phyloP scores from a whole-genome alignment of 2,329 filamentous ascomycete species.

The Trichophaea hybrida region DNA sequence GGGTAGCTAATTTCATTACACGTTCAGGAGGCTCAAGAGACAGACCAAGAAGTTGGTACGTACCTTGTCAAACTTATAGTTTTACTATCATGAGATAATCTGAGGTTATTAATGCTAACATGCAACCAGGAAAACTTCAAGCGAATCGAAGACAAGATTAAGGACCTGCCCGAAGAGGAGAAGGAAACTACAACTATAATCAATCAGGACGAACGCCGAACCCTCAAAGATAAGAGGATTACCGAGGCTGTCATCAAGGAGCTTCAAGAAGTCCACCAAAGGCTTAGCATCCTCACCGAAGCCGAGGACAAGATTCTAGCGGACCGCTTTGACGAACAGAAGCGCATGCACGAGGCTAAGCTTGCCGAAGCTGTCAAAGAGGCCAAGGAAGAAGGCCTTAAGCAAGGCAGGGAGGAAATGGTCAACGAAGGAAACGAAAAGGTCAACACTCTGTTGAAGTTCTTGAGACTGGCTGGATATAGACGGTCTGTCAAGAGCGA shows the following conservation, averaged over 20 bases:
- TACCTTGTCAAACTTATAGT: constrained; percentile 18
- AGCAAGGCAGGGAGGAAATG: constrained; percentile 30
- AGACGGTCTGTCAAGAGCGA: constrained; percentile 53
- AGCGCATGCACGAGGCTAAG: constrained; percentile 42
- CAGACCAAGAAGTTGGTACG: constrained; percentile 58
- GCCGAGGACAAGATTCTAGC: constrained; percentile 46
- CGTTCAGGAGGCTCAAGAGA: constrained; percentile 46
- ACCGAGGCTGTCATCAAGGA: constrained; percentile 25
- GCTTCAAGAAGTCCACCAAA: constrained; percentile 22
- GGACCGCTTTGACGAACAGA: constrained; percentile 39
- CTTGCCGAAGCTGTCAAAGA: constrained; percentile 39
- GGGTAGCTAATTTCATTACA: background rate
- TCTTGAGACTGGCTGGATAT: constrained; percentile 64
- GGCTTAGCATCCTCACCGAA: constrained; percentile 29
- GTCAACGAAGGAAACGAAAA: constrained; percentile 41
- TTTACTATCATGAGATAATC: background rate
- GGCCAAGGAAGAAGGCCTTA: constrained; percentile 36
- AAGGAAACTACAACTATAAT: constrained; percentile 23
- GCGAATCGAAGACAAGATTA: constrained; percentile 27
- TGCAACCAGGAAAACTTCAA: constrained; percentile 23
- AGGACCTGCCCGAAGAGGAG: constrained; percentile 24
- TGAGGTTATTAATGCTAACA: constrained; percentile 4
- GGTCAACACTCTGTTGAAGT: constrained; percentile 60
- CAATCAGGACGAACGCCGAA: constrained; percentile 26
- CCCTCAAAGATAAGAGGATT: constrained; percentile 23